Conservation (phyloP, 768 basidiomycete genomes). For the Candolleomyces aberdarensis region DNA sequence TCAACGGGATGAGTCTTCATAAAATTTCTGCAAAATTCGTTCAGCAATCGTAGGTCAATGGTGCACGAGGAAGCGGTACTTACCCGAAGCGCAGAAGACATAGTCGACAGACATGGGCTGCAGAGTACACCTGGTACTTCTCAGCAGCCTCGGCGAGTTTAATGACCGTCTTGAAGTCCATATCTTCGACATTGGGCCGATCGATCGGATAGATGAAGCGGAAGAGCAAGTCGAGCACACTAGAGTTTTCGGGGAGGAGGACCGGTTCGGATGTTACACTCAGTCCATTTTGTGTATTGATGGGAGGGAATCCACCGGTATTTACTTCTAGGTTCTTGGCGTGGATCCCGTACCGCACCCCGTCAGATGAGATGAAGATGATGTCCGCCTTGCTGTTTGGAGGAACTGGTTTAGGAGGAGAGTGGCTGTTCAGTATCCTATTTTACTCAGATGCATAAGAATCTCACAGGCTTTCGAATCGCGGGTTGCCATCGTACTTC, state of each 20-base stretch:
- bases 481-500: too few relatives aligned
- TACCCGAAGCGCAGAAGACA: too few relatives aligned
- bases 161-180: constrained; percentile 15
- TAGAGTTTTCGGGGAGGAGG: constrained; percentile 18
- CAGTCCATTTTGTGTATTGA: too few relatives aligned
- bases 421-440: too few relatives aligned
- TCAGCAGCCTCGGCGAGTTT: constrained; percentile 25
- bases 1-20: not conserved
- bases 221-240: constrained; percentile 23
- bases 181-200: constrained; percentile 17
- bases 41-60: too few relatives aligned
- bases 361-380: constrained; percentile 23
- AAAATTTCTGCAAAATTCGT: not conserved
- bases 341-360: constrained; percentile 22
- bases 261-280: constrained; percentile 14
- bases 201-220: constrained; percentile 23
- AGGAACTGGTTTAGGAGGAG: not conserved
- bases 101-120: not conserved
- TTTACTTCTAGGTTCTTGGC: constrained; percentile 23
- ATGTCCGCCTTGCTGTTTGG: constrained; percentile 20
- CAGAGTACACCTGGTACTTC: constrained; percentile 25
- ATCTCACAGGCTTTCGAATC: too few relatives aligned
- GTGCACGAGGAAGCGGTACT: too few relatives aligned
- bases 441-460: too few relatives aligned
- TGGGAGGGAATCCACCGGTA: constrained; percentile 23